Evolutionary conservation across 495 filamentous ascomycete species (phyloP), one percentile per base, ranked within the genome.

Genomic region (Cetradonia linearis): DNA sequence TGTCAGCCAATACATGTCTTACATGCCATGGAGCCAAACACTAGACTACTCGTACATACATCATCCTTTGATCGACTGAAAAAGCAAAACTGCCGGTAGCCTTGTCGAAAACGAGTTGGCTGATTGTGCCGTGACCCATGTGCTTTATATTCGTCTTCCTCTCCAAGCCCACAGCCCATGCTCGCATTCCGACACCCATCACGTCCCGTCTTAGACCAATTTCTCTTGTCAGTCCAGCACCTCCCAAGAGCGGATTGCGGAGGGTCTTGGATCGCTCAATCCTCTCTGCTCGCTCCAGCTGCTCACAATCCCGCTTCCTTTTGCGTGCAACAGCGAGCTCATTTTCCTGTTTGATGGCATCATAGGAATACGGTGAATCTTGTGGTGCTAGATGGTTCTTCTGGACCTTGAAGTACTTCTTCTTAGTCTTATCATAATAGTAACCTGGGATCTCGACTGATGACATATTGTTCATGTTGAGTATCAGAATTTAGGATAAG

Each of bases 401-500:
- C 30, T 60, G 28, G 11, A 66, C 61, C 37, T 63, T 66, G 53
- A 66, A 66, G 38, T 66, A 66, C 48, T 63, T 66, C 7, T 36
- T 48, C 30, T 60, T 65, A 30, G 47, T 50, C 28, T 47, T 49
- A 36, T 65, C 63, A 42, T 59, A 65, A 16, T 60, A 56, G 25
- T 47, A 65, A 23, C 63, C 63, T 14, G 56, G 60, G 16, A 65
- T 34, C 28, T 59, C 30, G 49, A n/a, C 10, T 25, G 54, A 30
- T 5, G 55, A 23, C 61, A 61, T 61, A n/a, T 6, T 38, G 33
- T n/a, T n/a, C n/a, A n/a, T n/a, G n/a, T n/a, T n/a, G n/a, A n/a
- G n/a, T n/a, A n/a, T n/a, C n/a, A n/a, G n/a, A n/a, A n/a, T n/a
- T n/a, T n/a, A n/a, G n/a, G n/a, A n/a, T n/a, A n/a, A n/a, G n/a